Conservation (phyloP, 495 filamentous ascomycete species). For the Wilcoxina mikolae region DNA sequence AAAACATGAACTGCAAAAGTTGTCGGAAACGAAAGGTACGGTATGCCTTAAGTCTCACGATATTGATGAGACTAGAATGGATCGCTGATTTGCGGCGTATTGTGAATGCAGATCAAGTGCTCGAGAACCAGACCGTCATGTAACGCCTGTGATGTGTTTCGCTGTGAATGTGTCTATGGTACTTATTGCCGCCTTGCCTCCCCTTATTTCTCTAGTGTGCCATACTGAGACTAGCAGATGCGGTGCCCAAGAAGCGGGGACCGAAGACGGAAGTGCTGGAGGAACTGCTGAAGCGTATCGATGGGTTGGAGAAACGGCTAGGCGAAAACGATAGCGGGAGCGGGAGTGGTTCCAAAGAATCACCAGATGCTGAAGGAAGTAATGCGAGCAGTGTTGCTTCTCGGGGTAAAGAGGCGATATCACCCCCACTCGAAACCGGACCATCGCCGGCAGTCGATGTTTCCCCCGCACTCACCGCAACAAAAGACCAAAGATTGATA, state of each 20-base stretch:
- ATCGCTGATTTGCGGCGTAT: too few relatives aligned
- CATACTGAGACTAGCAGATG: constrained; percentile 39
- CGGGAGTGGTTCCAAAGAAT: neutral
- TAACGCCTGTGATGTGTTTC: constrained; percentile 77
- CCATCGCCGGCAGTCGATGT: neutral
- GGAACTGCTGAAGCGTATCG: constrained; percentile 66
- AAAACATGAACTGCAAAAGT: constrained; percentile 89
- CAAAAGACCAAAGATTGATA: neutral
- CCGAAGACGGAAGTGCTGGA: constrained; percentile 82
- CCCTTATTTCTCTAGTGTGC: neutral
- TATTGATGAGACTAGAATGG: too few relatives aligned
- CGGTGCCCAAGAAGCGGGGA: constrained; percentile 73
- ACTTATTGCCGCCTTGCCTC: constrained; percentile 8
- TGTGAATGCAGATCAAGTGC: constrained; percentile 60
- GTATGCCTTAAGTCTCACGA: too few relatives aligned
- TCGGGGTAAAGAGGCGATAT: neutral
- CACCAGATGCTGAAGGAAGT: neutral
- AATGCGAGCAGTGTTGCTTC: neutral
- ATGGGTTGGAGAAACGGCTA: constrained; percentile 64
- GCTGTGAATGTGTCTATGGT: constrained; percentile 82
- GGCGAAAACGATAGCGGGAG: constrained; percentile 38
- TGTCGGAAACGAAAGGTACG: constrained; percentile 73
- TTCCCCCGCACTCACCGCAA: neutral
- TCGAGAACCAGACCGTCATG: constrained; percentile 71
- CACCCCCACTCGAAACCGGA: neutral